A percentile compares a stretch with the other conserved stretches of the same genome.
Conservation (phyloP, 2,329 filamentous ascomycete genomes). For the Pyrenochaeta sp. region DNA sequence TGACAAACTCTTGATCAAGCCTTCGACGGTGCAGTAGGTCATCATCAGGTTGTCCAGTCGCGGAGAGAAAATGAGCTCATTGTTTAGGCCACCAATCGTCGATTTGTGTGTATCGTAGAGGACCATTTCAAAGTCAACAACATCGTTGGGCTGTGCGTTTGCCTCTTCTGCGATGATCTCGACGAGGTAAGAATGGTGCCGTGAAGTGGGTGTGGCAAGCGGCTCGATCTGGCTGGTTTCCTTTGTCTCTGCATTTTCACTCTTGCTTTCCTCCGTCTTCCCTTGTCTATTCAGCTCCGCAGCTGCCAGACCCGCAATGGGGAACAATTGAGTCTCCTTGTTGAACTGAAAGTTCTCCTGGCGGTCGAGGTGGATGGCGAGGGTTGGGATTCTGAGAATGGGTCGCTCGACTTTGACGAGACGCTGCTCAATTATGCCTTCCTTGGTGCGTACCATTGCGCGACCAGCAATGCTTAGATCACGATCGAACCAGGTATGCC, state of each 20-base stretch:
- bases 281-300: conserved; percentile 85
- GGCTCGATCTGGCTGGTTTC: conserved; percentile 68
- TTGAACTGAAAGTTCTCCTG: conserved; percentile 89
- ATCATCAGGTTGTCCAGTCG: conserved; percentile 95
- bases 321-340: conserved; percentile 95
- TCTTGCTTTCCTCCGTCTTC: conserved; percentile 58
- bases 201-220: conserved; percentile 76
- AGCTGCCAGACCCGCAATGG: conserved; percentile 85
- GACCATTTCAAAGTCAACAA: conserved; percentile 95
- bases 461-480: conserved; percentile 90
- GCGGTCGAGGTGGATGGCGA: conserved; percentile 93
- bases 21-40: conserved; percentile 90
- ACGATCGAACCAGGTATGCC: conserved; percentile 98
- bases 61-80: conserved; percentile 96
- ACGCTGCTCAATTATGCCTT: conserved; percentile 79
- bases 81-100: conserved; percentile 84
- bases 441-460: conserved; percentile 77
- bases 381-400: conserved; percentile 87
- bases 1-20: conserved; percentile 79
- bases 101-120: conserved; percentile 95
- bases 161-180: conserved; percentile 84
- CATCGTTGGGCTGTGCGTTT: conserved; percentile 71
- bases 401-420: conserved; percentile 91
- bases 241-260: conserved; percentile 49
- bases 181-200: conserved; percentile 88